Evolutionary conservation across 1,284 basidiomycete species (phyloP), one percentile per base, ranked within the genome.

Genomic region (Ceratobasidium sp.): DNA sequence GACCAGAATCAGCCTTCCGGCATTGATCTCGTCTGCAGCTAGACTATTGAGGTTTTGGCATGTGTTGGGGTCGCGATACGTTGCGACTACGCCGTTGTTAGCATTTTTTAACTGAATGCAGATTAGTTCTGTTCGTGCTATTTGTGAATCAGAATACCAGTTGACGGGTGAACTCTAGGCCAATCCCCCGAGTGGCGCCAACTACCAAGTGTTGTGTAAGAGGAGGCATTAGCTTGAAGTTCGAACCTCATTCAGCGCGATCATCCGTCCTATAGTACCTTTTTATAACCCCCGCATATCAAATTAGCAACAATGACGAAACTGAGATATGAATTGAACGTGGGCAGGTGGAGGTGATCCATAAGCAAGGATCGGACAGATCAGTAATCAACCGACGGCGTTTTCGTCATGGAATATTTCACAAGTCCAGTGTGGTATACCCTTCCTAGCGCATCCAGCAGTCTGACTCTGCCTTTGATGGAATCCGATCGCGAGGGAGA

Each of bases 11-110:
- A 69, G 39, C 1, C 64, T 39, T 30, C 52, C 64, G 1, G n/a
- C 12, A n/a, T 53, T 57, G 2, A 36, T 21, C 32, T 55, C 18
- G 3, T 69, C 50, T 3, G 52, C 14, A 16, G 23, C 16, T 18
- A 69, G 45, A 12, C 3, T 10, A 2, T 69, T 43, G 16, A 91
- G 52, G 16, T 32, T 34, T 21, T 46, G 36, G n/a, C 55, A n/a
- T 36, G 55, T 69, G 10, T 14, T 55, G n/a, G 64, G 32, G 28
- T 69, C 64, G 36, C 64, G 64, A 28, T 69, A 69, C 5, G 64
- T 69, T 18, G 64, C 64, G 18, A 69, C 23, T 1, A 69, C 39
- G 5, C 26, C 43, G n/a, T 57, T 55, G 21, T 45, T 43, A 14
- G 50, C 23, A 3, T 69, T 53, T 28, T 57, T 18, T 3, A 69